Conservation (phyloP, 148 eudicot genomes). For the Rhododendron henanense region DNA sequence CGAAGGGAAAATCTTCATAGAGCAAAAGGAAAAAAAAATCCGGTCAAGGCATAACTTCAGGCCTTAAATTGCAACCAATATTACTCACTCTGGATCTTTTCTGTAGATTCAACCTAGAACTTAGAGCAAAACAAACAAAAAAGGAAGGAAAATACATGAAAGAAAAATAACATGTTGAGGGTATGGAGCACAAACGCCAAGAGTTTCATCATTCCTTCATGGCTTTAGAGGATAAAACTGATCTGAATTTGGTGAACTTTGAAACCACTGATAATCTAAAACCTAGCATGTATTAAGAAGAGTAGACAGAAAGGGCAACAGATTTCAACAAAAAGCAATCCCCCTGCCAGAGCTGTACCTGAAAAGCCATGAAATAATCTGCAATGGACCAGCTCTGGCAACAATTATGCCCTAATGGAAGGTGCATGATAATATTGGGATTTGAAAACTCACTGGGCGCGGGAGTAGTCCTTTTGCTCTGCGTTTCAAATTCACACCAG, state of each 20-base stretch:
- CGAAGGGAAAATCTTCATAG: neutral
- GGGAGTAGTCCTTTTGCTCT: slow-evolving; percentile 86
- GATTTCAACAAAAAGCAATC: neutral
- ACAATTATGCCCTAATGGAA: neutral
- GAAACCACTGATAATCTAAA: neutral
- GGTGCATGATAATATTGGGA: neutral
- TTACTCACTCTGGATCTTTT: neutral
- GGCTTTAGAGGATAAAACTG: neutral
- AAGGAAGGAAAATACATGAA: neutral
- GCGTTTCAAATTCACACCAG: slow-evolving; percentile 82
- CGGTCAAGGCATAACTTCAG: neutral
- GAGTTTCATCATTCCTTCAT: neutral
- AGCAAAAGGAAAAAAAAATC: neutral
- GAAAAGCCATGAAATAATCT: slow-evolving; percentile 5
- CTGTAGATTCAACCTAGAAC: neutral
- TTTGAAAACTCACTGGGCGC: slow-evolving; percentile 63
- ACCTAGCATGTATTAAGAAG: neutral
- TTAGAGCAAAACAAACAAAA: neutral
- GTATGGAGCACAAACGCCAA: neutral
- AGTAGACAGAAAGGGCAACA: too few species aligned
- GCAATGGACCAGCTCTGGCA: neutral
- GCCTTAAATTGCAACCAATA: neutral
- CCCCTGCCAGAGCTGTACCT: neutral
- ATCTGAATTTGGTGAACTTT: neutral
- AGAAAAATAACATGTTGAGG: neutral